phyloP scores from a whole-genome alignment of 768 basidiomycete genomes.

The Russula sp. region DNA sequence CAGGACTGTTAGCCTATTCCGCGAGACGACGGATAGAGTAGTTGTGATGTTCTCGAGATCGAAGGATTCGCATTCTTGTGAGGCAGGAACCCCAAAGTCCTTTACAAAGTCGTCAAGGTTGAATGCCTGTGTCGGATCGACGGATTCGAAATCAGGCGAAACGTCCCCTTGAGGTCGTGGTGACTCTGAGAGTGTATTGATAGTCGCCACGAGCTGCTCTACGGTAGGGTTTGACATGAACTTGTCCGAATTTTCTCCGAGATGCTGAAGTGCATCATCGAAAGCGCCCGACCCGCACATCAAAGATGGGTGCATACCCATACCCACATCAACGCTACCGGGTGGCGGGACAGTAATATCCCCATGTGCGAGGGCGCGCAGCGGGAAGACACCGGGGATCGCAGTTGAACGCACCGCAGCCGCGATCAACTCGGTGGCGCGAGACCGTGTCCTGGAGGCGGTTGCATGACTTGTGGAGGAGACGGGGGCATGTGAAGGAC shows the following conservation, averaged over 20 bases:
- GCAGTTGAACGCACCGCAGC: background rate
- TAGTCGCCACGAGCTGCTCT: slow-evolving; percentile 10
- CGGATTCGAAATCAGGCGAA: background rate
- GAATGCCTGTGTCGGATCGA: slow-evolving; percentile 4
- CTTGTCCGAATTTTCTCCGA: slow-evolving; percentile 10
- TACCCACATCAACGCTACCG: slow-evolving; percentile 14
- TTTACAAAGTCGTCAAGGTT: slow-evolving; percentile 22
- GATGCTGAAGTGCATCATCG: slow-evolving; percentile 1
- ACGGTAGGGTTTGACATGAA: slow-evolving; percentile 12
- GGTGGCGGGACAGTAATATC: slow-evolving; percentile 16
- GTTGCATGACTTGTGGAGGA: slow-evolving; percentile 30
- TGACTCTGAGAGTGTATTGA: slow-evolving; percentile 3
- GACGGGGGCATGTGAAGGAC: slow-evolving; percentile 30
- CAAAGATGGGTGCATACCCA: slow-evolving; percentile 6
- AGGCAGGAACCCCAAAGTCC: slow-evolving; percentile 3
- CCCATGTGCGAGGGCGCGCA: background rate
- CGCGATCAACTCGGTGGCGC: slow-evolving; percentile 15
- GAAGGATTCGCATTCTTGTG: background rate
- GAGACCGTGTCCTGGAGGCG: slow-evolving; percentile 27
- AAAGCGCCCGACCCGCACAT: slow-evolving; percentile 9
- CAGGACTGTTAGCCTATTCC: background rate
- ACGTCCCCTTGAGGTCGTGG: background rate
- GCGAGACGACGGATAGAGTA: background rate
- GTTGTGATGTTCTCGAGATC: background rate
- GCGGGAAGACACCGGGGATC: slow-evolving; percentile 6